Conservation (phyloP, 179 eudicot species). For the Actinidia arguta region DNA sequence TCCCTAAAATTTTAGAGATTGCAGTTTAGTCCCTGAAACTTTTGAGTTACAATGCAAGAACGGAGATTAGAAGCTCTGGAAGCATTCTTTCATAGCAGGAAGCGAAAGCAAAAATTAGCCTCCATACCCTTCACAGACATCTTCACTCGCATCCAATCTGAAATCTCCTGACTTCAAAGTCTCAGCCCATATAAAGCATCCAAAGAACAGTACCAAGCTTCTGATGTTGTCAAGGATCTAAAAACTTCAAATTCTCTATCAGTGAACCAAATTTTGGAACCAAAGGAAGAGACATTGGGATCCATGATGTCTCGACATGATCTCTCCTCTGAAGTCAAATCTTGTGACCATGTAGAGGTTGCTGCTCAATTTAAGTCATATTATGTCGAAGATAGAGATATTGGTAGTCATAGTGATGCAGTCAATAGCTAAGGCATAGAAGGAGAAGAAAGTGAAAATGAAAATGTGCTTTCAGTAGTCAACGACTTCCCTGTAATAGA, state of each 20-base stretch:
- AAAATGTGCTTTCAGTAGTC: constrained; percentile 25
- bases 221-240: neutral
- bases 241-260: constrained; percentile 6
- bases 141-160: too few relatives aligned
- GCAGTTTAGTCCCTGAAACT: too few relatives aligned
- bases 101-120: too few relatives aligned
- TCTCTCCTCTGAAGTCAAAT: constrained; percentile 21
- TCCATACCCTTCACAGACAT: too few relatives aligned
- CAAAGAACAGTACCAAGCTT: too few relatives aligned
- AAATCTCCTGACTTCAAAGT: too few relatives aligned
- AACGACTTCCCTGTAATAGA: constrained; percentile 34
- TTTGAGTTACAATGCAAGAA: too few relatives aligned
- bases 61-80: too few relatives aligned
- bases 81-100: too few relatives aligned
- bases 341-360: constrained; percentile 23
- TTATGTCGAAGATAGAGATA: constrained; percentile 20
- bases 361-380: constrained; percentile 12
- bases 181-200: too few relatives aligned
- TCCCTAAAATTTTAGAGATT: too few relatives aligned
- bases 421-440: constrained; percentile 22
- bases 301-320: constrained; percentile 20
- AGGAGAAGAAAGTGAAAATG: constrained; percentile 13
- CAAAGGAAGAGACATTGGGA: constrained; percentile 16
- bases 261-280: constrained; percentile 22
- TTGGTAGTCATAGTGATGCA: constrained; percentile 18